These are phyloP conservation scores for Mucor irregularis DNA, from an alignment of 371 early-diverging fungal species.

Conservation along the genomic window DNA sequence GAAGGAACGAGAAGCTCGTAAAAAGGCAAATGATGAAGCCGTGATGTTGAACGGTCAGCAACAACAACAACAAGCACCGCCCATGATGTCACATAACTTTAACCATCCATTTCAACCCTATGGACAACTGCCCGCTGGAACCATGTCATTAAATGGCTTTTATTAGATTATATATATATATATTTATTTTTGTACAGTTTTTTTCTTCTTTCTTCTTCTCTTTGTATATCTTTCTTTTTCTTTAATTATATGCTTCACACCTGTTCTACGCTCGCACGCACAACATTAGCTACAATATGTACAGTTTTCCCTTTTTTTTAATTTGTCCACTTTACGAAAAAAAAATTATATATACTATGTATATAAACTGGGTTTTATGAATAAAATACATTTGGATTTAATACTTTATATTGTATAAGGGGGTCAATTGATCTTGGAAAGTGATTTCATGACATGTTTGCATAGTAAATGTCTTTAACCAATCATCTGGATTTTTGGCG, in stretches of 20 bases:
- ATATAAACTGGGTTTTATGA: too few species aligned
- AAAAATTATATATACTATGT: too few species aligned
- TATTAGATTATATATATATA: constrained; percentile 5
- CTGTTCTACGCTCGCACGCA: neutral
- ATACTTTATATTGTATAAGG: too few species aligned
- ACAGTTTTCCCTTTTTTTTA: neutral
- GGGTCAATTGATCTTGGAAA: too few species aligned
- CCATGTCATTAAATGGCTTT: constrained; percentile 8
- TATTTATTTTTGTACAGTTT: neutral
- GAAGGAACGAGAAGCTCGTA: constrained; percentile 44
- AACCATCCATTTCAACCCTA: constrained; percentile 15
- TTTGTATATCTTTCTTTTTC: neutral
- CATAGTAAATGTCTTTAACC: too few species aligned
- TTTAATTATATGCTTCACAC: neutral
- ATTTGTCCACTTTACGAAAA: neutral
- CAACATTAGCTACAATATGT: neutral
- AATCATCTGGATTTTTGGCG: too few species aligned
- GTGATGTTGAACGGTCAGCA: constrained; percentile 22
- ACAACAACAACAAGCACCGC: constrained; percentile 6
- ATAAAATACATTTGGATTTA: too few species aligned
- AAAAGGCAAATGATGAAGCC: constrained; percentile 39
- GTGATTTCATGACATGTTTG: too few species aligned
- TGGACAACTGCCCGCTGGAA: constrained; percentile 8
- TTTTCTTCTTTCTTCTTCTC: neutral
- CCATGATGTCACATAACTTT: neutral